Base-by-base conservation (phyloP, 129 eudicot genomes). In the Kitagawia praeruptora region DNA sequence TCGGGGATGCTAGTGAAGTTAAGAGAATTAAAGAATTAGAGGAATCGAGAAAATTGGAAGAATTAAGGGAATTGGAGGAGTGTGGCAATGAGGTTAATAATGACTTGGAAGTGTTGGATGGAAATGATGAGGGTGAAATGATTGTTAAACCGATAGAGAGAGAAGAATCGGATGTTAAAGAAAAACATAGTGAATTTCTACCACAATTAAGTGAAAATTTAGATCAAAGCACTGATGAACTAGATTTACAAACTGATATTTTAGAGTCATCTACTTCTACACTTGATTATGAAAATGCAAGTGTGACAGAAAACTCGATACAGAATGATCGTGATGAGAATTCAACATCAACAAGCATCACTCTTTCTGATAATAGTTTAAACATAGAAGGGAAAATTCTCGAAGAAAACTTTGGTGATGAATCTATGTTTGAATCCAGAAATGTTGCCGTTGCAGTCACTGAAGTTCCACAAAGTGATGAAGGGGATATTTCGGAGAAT, bases 1-100 rank as follows among this genome's bases (percentile, higher is more conserved):
- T 93, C 80, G 98, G 96, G 77, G 92, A 90, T 74, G 92, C 90
- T 31, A 84, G 88, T 81, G 93, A 92, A 78, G 79, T 85, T 67
- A 86, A 70, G 39, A 74, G 83, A 77, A 87, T 70, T 66, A 76
- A 48, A n/a, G 85, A 79, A 45, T 34, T 49, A 42, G 85, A 78
- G 83, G 86, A 86, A 31, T 67, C 10, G 19, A 61, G 34, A 61
- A 92, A 80, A 81, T 86, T 73, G 86, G 67, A 48, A 74, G 83
- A 71, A 86, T 53, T 48, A 76, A 61, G 69, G 12, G 69, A 61
- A 61, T n/a, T 61, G 69, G 69, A n/a, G 14, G 67, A 25, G 82
- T 13, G 79, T n/a, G 54, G 53, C 12, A 16, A 34, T 34, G 66
- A 63, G 13, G 28, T 49, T 73, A 47, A 34, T n/a, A 2, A 79